Base-by-base conservation (phyloP, 768 basidiomycete species). In the Russula vinacea region DNA sequence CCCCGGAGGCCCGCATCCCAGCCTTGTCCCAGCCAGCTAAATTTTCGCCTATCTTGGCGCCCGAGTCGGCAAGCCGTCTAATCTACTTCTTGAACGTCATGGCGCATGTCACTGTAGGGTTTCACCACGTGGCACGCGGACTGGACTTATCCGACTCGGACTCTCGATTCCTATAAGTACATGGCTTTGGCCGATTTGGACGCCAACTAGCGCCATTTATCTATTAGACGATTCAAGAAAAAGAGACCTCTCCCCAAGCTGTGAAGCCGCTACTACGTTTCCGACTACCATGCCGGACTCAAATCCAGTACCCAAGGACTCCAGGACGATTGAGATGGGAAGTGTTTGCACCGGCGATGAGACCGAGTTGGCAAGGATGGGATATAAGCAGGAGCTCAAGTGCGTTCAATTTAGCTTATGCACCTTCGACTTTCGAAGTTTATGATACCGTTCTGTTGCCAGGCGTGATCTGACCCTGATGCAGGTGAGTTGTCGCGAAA, bases 321-420 rank as follows among this genome's bases (percentile, higher is more conserved):
- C 10, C 49, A 47, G 29, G 16, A 24, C 5, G 22, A 39, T 26
- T 22, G 54, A 35, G 39, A 5, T 45, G 33, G 59, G 47, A n/a
- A 49, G 47, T 3, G 22, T 56, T 51, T 47, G 50, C 29, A 9
- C 75, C 7, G 72, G 74, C 29, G 86, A 88, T 70, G 86, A 88
- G 73, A 80, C 76, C 7, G 84, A 86, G 72, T 74, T 88, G 8
- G 85, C 84, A 32, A 76, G 84, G 63, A 85, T 88, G 85, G 87
- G 87, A 19, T 88, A 87, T 74, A 87, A 85, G 73, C 86, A 88
- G 71, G 85, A 87, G 70, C 74, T 88, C 54, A 83, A 79, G 84
- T 86, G 66, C 56, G 80, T 76, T 42, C 44, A 52, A 44, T 47
- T 63, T 56, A 35, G 24, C 57, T 13, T n/a, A 54, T 32, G 45